Conservation (phyloP, 192 early-diverging fungal genomes). For the Funneliformis geosporum region DNA sequence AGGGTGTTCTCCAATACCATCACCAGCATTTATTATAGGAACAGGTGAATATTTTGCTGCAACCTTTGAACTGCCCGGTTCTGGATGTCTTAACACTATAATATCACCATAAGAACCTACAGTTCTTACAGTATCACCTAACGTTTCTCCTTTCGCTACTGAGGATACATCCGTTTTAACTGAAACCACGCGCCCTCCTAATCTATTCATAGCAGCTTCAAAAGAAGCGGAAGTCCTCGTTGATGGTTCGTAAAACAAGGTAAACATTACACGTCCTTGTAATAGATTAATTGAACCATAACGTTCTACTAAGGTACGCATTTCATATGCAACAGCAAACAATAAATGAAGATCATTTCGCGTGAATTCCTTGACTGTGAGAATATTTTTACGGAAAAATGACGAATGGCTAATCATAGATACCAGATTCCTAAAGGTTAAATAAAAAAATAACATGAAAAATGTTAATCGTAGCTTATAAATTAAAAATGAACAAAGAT, state of each 20-base stretch:
- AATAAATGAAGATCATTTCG: conserved; percentile 92
- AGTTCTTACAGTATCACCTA: conserved; percentile 94
- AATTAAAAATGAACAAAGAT: not conserved
- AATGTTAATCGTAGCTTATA: conserved; percentile 2
- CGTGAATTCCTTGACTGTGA: conserved; percentile 88
- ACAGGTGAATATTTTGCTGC: conserved; percentile 89
- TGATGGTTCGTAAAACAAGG: conserved; percentile 96
- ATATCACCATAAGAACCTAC: conserved; percentile 90
- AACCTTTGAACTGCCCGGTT: conserved; percentile 76
- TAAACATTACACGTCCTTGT: conserved; percentile 87
- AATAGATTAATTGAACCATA: conserved; percentile 84
- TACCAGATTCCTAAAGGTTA: conserved; percentile 37
- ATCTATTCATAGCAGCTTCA: conserved; percentile 89
- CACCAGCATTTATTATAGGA: conserved; percentile 96
- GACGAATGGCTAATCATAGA: conserved; percentile 69
- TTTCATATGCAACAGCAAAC: conserved; percentile 96
- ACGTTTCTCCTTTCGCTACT: conserved; percentile 92
- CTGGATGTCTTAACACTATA: conserved; percentile 91
- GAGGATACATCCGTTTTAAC: conserved; percentile 85
- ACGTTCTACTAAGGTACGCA: conserved; percentile 92
- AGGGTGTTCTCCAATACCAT: conserved; percentile 97
- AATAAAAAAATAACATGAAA: not conserved
- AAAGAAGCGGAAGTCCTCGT: conserved; percentile 94
- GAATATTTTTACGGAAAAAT: conserved; percentile 93
- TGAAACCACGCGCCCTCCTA: conserved; percentile 88